Conservation (phyloP, 73 alveolate genomes). For the Stentor roeselii region DNA sequence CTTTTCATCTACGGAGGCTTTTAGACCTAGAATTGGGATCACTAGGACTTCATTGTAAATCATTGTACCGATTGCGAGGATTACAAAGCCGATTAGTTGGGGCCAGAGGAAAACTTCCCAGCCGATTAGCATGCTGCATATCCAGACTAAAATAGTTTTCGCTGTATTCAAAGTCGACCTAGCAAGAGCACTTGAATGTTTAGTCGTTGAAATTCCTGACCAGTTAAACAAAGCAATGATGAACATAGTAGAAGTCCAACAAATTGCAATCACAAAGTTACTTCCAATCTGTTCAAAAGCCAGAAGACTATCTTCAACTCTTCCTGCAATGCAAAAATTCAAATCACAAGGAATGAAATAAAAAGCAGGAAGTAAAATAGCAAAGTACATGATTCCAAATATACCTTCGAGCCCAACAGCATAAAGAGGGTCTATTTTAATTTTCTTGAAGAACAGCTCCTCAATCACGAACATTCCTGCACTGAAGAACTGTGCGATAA, state of each 20-base stretch:
- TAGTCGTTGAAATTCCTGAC: slow-evolving; percentile 63
- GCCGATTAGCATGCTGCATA: no score
- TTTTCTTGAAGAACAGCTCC: slow-evolving; percentile 56
- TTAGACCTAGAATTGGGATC: no score
- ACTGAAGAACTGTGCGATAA: slow-evolving; percentile 48
- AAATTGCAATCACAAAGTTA: slow-evolving; percentile 17
- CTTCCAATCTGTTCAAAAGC: slow-evolving; percentile 59
- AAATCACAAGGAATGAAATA: no score
- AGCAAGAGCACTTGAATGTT: slow-evolving; percentile 60
- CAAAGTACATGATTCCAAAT: no score
- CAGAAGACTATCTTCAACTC: slow-evolving; percentile 54
- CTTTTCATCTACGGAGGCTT: no score
- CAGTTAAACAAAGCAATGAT: slow-evolving; percentile 60
- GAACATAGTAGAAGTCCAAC: slow-evolving; percentile 27
- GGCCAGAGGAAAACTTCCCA: no score
- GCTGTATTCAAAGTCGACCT: slow-evolving; percentile 61
- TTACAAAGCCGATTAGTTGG: no score
- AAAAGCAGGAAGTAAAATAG: no score
- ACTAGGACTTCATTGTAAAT: neutral
- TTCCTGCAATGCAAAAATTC: slow-evolving; percentile 42
- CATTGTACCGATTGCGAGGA: no score
- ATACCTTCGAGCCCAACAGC: slow-evolving; percentile 81
- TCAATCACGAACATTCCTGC: slow-evolving; percentile 59
- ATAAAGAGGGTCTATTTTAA: slow-evolving; percentile 60
- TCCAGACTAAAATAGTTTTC: slow-evolving; percentile 72